Evolutionary conservation across 2,329 filamentous ascomycete genomes (phyloP), one percentile per base, ranked within the genome.

Genomic region (Fragosphaeria purpurea): DNA sequence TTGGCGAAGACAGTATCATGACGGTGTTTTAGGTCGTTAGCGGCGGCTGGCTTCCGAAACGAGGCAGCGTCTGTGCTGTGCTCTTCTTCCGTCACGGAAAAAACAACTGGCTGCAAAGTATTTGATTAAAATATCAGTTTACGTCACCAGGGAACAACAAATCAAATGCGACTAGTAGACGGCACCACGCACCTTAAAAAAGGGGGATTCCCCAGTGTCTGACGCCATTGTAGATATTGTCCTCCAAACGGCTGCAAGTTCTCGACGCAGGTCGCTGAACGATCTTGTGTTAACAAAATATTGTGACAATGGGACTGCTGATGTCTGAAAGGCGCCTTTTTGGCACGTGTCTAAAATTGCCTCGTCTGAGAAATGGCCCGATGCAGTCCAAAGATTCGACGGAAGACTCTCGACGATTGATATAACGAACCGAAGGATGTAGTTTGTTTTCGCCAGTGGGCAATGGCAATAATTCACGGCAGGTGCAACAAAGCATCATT

Each of bases 201-300:
- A 31, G 12, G 35, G 33, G 13, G 35, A 76, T 67, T 79, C 81
- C 48, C 70, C 69, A 50, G 69, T 57, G 57, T 76, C 74, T 55
- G 71, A 61, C 58, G 70, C 65, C 58, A 72, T 65, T 60, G 63
- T 61, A 51, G 70, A 68, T 50, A 70, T 22, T 22, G 22, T 22
- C 22, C 22, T 22, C 22, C 22, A 22, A 22, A 22, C 22, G 22
- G 22, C 22, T 22, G 22, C 22, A 22, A 22, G 22, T 22, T 22
- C 63, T 44, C 72, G 39, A 8, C 32, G 11, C 2, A 30, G 11
- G 7, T 8, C 6, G 38, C 13, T 6, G 38, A 40, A 12, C 11
- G 11, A 6, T 40, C 38, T 22, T 22, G 22, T 22, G 22, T 22
- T 22, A 22, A 22, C 22, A 22, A 22, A 22, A 22, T 22, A 22